A percentile compares a stretch with the other conserved stretches of the same genome.
Evolutionary conservation across 2,329 filamentous ascomycete genomes (phyloP).

Genomic region (Xylaria sp.): DNA sequence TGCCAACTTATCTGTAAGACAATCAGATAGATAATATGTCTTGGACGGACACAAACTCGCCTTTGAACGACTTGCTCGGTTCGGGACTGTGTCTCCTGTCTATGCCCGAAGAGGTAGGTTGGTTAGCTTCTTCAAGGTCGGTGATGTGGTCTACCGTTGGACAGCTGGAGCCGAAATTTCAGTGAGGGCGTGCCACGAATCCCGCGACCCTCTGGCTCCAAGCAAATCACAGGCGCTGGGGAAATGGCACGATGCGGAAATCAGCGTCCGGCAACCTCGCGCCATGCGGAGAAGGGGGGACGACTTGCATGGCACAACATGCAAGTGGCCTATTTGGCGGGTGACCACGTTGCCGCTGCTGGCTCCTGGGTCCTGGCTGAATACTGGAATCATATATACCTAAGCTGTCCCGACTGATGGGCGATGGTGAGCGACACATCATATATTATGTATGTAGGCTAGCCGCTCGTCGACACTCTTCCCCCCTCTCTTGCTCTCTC

Average conservation of each 20-base stretch:
- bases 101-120: slow-evolving; percentile 31
- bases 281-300: slow-evolving; percentile 44
- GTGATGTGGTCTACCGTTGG: slow-evolving; percentile 35
- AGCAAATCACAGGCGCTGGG: slow-evolving; percentile 44
- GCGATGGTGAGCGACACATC: slow-evolving; percentile 18
- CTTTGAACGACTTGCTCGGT: slow-evolving; percentile 34
- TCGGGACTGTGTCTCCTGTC: slow-evolving; percentile 1
- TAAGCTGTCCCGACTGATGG: neutral
- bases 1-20: slow-evolving; percentile 5
- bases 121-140: slow-evolving; percentile 5
- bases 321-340: slow-evolving; percentile 44
- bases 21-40: neutral
- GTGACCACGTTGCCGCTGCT: slow-evolving; percentile 23
- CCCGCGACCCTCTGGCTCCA: slow-evolving; percentile 30
- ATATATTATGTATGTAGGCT: slow-evolving; percentile 12
- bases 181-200: slow-evolving; percentile 52
- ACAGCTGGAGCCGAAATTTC: slow-evolving; percentile 34
- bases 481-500: slow-evolving; percentile 22
- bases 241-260: slow-evolving; percentile 46
- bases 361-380: neutral
- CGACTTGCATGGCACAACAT: slow-evolving; percentile 48
- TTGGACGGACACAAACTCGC: slow-evolving; percentile 24
- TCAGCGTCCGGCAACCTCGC: slow-evolving; percentile 44
- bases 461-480: slow-evolving; percentile 26
- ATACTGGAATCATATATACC: neutral